A percentile compares a stretch with the other conserved stretches of the same genome.
Evolutionary conservation across 306 rosid species (phyloP).

Genomic region (cucumber (Cucumis sativus)): DNA sequence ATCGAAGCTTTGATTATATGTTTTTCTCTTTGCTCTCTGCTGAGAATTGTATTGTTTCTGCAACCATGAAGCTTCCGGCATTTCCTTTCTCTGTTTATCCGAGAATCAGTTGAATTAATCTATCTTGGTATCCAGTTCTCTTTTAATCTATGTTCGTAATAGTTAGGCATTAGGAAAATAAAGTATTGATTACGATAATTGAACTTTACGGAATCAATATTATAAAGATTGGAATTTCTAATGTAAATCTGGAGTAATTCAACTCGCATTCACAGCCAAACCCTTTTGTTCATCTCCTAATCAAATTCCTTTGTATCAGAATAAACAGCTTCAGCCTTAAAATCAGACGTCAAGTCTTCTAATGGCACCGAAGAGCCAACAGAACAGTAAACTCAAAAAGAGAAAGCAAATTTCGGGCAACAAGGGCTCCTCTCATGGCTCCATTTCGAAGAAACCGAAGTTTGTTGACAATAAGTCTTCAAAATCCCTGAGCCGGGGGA

Average conservation of each 20-base stretch:
- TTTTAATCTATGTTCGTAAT: neutral
- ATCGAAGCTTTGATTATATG: neutral
- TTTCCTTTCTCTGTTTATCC: neutral
- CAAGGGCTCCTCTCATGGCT: slow-evolving; percentile 17
- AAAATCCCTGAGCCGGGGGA: neutral
- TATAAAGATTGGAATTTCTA: too few relatives aligned
- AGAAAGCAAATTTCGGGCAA: slow-evolving; percentile 39
- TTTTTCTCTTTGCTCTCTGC: neutral
- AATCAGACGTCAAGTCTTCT: neutral
- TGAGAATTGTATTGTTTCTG: neutral
- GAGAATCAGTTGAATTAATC: neutral
- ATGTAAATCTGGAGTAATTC: too few relatives aligned
- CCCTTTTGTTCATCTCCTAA: too few relatives aligned
- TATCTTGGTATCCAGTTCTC: neutral
- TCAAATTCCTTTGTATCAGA: neutral
- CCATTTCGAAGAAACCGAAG: slow-evolving; percentile 39
- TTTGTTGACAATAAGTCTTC: slow-evolving; percentile 20
- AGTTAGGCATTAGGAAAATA: too few relatives aligned
- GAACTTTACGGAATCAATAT: too few relatives aligned
- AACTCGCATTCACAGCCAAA: too few relatives aligned
- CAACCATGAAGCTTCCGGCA: neutral
- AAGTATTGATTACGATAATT: too few relatives aligned
- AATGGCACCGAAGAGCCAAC: slow-evolving; percentile 62
- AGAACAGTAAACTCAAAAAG: slow-evolving; percentile 25
- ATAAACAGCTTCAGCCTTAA: neutral